These are phyloP conservation scores for Coelastrella sp. DNA, from an alignment of 139 green algal genomes.

Conservation along the genomic window DNA sequence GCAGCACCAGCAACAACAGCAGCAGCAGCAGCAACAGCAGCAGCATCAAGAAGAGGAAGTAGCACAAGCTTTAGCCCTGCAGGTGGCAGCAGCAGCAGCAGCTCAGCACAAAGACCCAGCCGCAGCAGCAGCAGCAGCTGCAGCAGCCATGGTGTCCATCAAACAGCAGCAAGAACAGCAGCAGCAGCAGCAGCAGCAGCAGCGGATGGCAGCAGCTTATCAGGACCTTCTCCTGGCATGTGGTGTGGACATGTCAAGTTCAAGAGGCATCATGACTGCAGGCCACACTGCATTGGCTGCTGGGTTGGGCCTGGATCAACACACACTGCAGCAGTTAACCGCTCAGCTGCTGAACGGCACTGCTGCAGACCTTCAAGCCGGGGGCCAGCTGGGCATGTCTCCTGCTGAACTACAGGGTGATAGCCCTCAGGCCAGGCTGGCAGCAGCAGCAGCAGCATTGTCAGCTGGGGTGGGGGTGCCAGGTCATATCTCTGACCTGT, in stretches of 20 bases:
- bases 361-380: not conserved
- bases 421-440: not conserved
- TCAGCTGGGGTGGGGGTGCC: not conserved
- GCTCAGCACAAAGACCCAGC: conserved; percentile 21
- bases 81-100: conserved; percentile 35
- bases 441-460: conserved; percentile 40
- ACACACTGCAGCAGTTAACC: conserved; percentile 28
- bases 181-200: conserved; percentile 38
- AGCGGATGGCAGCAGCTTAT: not conserved
- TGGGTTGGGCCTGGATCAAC: not conserved
- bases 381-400: not conserved
- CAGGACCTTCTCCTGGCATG: conserved; percentile 20
- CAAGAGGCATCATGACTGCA: not conserved
- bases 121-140: conserved; percentile 24
- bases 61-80: conserved; percentile 12
- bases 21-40: conserved; percentile 24
- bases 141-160: conserved; percentile 38
- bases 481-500: not conserved
- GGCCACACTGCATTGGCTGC: not conserved
- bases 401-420: not conserved
- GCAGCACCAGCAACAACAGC: conserved; percentile 16
- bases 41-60: conserved; percentile 21
- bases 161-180: conserved; percentile 41
- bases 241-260: not conserved
- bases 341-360: not conserved